Percentiles rank a stretch among this genome's conserved stretches.
Conservation (phyloP, 1,284 basidiomycete genomes). For the Cryptococcus sp. region DNA sequence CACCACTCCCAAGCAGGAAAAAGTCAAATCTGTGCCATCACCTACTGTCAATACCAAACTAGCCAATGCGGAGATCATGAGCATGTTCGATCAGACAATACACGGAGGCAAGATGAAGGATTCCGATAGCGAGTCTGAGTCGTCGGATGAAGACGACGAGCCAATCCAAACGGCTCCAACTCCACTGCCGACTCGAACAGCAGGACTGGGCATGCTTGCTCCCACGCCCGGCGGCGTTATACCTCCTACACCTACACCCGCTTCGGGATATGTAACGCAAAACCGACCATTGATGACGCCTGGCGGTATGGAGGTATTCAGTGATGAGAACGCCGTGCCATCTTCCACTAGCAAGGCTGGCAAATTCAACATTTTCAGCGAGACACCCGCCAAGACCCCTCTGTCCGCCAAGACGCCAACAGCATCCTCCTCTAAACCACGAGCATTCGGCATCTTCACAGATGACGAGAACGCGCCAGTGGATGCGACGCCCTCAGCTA, state of each 20-base stretch:
- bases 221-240: conserved; percentile 39
- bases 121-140: conserved; percentile 53
- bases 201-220: conserved; percentile 35
- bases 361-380: conserved; percentile 46
- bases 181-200: conserved; percentile 36
- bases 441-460: conserved; percentile 41
- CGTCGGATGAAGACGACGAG: conserved; percentile 37
- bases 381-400: conserved; percentile 47
- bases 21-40: conserved; percentile 57
- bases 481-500: conserved; percentile 16
- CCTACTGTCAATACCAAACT: conserved; percentile 86
- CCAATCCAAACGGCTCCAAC: conserved; percentile 38
- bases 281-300: conserved; percentile 13
- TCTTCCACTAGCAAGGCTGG: conserved; percentile 25
- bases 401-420: conserved; percentile 30
- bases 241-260: conserved; percentile 53
- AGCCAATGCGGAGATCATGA: conserved; percentile 87
- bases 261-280: conserved; percentile 8
- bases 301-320: conserved; percentile 19
- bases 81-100: conserved; percentile 83
- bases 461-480: conserved; percentile 31
- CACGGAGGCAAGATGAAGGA: conserved; percentile 53
- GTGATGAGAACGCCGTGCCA: conserved; percentile 44
- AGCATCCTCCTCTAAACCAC: conserved; percentile 29
- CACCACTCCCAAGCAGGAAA: conserved; percentile 34